Conservation (phyloP, 345 rosid genomes). For the Citrus glauca region DNA sequence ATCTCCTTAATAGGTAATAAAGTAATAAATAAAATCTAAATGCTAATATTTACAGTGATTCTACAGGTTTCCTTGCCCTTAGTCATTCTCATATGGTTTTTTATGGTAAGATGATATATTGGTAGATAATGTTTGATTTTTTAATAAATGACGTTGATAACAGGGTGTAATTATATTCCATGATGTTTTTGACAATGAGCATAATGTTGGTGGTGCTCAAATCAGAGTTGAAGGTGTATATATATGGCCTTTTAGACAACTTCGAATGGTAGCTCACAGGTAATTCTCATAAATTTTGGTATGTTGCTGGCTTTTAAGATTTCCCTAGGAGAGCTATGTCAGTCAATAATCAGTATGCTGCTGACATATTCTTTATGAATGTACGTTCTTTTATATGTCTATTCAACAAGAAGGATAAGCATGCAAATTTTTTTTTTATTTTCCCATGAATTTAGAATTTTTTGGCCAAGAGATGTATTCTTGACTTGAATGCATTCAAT, state of each 20-base stretch:
- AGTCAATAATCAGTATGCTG: neutral
- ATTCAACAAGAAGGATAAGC: neutral
- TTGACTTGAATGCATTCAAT: neutral
- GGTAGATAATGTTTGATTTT: conserved; percentile 1
- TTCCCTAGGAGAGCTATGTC: conserved; percentile 2
- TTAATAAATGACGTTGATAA: conserved; percentile 17
- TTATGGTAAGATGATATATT: neutral
- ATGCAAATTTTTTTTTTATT: neutral
- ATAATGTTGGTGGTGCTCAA: conserved; percentile 90
- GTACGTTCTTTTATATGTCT: neutral
- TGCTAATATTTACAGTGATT: too few relatives aligned
- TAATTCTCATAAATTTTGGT: conserved; percentile 20
- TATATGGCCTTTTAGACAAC: conserved; percentile 99
- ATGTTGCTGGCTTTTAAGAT: neutral
- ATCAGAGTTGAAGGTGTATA: conserved; percentile 97
- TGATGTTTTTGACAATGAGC: conserved; percentile 85
- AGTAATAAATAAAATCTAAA: too few relatives aligned
- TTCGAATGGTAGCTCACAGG: conserved; percentile 95
- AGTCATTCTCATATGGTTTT: neutral
- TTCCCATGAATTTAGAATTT: neutral
- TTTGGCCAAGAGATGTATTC: neutral
- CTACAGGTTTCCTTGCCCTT: neutral
- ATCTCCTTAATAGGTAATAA: too few relatives aligned
- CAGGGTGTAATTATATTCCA: conserved; percentile 98
- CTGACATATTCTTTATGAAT: neutral